Conservation (phyloP, 306 rosid genomes). For the Quercus parvula region DNA sequence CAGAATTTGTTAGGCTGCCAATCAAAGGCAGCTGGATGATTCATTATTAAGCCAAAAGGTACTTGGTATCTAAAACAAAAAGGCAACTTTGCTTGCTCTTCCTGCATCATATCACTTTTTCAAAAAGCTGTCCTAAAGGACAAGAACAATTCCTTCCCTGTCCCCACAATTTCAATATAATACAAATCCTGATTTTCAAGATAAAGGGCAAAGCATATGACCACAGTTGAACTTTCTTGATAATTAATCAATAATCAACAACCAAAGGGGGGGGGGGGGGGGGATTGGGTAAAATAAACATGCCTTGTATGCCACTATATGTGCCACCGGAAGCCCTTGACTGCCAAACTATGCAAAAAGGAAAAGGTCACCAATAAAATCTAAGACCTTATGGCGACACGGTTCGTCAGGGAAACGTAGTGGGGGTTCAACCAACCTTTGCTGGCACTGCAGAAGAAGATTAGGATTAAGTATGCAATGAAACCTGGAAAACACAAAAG, state of each 20-base stretch:
- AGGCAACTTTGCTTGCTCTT: too few species aligned
- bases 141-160: not conserved
- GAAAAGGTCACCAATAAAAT: slow-evolving; percentile 90
- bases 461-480: slow-evolving; percentile 1
- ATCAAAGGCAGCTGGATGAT: not conserved
- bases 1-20: not conserved
- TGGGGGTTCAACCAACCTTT: slow-evolving; percentile 94
- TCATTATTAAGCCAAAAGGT: too few species aligned
- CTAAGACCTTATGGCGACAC: slow-evolving; percentile 83
- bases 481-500: not conserved
- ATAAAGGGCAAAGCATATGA: not conserved
- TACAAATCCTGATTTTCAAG: not conserved
- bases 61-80: too few species aligned
- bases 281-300: slow-evolving; percentile 7
- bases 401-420: slow-evolving; percentile 76
- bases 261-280: not conserved
- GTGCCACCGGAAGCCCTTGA: slow-evolving; percentile 94
- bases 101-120: too few species aligned
- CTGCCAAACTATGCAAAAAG: slow-evolving; percentile 69
- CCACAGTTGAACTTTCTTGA: not conserved
- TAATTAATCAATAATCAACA: not conserved
- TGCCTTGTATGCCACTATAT: slow-evolving; percentile 73
- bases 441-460: slow-evolving; percentile 42
- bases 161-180: not conserved
- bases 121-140: too few species aligned